A percentile compares a stretch with the other conserved stretches of the same genome.
phyloP scores from a whole-genome alignment of 2,329 filamentous ascomycete species.

The Chaetomium globosum region DNA sequence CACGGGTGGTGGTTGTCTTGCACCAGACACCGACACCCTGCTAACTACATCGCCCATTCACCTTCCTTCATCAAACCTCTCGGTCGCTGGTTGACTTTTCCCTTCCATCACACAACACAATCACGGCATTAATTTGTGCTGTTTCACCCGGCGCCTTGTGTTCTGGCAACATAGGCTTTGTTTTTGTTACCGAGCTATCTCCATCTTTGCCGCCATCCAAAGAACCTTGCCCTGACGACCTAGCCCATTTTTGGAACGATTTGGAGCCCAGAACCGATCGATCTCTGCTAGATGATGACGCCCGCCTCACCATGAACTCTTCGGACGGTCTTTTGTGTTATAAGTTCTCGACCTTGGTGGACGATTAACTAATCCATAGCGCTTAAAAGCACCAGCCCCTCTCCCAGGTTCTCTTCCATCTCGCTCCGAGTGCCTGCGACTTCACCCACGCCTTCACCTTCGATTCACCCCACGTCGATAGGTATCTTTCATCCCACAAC shows the following conservation, averaged over 20 bases:
- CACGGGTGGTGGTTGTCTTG: constrained; percentile 29
- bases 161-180: constrained; percentile 16
- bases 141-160: constrained; percentile 10
- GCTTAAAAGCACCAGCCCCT: background rate
- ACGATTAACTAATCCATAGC: constrained; percentile 22
- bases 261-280: background rate
- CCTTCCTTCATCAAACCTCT: background rate
- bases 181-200: background rate
- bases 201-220: constrained; percentile 4
- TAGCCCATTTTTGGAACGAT: background rate
- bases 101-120: constrained; percentile 14
- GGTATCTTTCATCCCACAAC: background rate
- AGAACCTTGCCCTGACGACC: background rate
- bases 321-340: constrained; percentile 26
- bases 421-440: background rate
- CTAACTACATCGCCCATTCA: constrained; percentile 18
- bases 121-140: constrained; percentile 9
- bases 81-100: constrained; percentile 11
- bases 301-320: constrained; percentile 35
- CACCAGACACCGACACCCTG: constrained; percentile 12
- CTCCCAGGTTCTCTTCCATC: background rate
- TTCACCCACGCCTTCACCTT: background rate
- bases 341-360: constrained; percentile 20
- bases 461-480: background rate
- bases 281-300: constrained; percentile 16